A percentile compares a stretch with the other conserved stretches of the same genome.
Evolutionary conservation across 2,329 filamentous ascomycete genomes (phyloP).

Genomic region (Elsinoe perseae): DNA sequence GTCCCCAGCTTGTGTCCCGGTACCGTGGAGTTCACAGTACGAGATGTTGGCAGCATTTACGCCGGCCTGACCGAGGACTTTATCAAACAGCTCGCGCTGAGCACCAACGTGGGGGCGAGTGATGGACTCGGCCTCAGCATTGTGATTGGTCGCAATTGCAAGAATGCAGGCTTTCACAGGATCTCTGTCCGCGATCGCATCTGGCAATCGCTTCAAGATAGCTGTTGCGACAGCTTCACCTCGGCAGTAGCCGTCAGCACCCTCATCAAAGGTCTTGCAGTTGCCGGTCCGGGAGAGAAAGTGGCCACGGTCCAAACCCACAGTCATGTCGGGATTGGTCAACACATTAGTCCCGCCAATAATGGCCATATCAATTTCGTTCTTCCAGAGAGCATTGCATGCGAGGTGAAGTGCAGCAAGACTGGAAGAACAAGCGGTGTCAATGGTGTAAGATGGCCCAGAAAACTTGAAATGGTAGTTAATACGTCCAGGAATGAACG

Average conservation of each 20-base stretch:
- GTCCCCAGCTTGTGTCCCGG: conserved; percentile 31
- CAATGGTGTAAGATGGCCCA: conserved; percentile 24
- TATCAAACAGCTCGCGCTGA: conserved; percentile 20
- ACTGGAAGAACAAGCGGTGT: conserved; percentile 28
- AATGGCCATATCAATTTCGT: conserved; percentile 27
- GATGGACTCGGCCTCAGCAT: conserved; percentile 24
- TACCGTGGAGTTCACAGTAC: conserved; percentile 30
- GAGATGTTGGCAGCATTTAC: conserved; percentile 23
- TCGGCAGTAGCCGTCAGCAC: conserved; percentile 29
- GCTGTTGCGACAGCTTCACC: conserved; percentile 25
- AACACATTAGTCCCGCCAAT: conserved; percentile 26
- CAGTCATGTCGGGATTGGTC: conserved; percentile 24
- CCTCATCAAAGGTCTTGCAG: conserved; percentile 25
- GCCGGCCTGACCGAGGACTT: conserved; percentile 22
- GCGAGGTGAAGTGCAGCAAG: conserved; percentile 22
- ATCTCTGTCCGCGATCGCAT: conserved; percentile 30
- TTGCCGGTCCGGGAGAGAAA: conserved; percentile 21
- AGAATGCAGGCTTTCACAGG: conserved; percentile 26
- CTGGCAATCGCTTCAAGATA: conserved; percentile 28
- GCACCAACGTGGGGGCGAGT: conserved; percentile 24
- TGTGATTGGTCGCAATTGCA: conserved; percentile 24
- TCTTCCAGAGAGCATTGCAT: conserved; percentile 25
- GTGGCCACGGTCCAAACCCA: conserved; percentile 25
- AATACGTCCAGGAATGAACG: conserved; percentile 25
- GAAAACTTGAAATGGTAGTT: conserved; percentile 24